Evolutionary conservation across 1,284 basidiomycete genomes (phyloP).

Genomic region (Volvariella volvacea): DNA sequence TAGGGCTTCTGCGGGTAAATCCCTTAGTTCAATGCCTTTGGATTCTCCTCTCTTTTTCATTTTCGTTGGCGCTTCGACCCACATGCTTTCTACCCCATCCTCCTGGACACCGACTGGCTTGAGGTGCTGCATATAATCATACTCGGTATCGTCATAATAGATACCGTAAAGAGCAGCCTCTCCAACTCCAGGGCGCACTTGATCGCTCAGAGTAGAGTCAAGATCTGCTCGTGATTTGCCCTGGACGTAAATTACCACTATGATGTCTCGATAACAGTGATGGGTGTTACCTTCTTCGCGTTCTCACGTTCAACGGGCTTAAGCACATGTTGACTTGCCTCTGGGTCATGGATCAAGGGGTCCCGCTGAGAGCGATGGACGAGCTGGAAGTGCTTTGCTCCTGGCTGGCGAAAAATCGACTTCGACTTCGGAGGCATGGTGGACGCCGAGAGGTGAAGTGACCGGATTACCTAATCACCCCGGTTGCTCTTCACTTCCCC

Average conservation of each 20-base stretch:
- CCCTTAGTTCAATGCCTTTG: slow-evolving; percentile 35
- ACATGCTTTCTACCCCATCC: slow-evolving; percentile 70
- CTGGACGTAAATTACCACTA: slow-evolving; percentile 28
- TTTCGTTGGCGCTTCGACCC: slow-evolving; percentile 63
- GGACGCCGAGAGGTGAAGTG: slow-evolving; percentile 18
- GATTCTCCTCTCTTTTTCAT: slow-evolving; percentile 28
- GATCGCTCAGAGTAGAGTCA: slow-evolving; percentile 53
- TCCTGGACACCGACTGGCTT: slow-evolving; percentile 67
- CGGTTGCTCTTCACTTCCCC: slow-evolving; percentile 19
- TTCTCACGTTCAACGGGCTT: slow-evolving; percentile 76
- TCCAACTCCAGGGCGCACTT: slow-evolving; percentile 61
- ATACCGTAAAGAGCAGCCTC: slow-evolving; percentile 90
- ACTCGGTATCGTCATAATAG: slow-evolving; percentile 96
- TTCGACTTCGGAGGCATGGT: slow-evolving; percentile 51
- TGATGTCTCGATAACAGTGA: slow-evolving; percentile 9
- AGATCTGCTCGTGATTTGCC: slow-evolving; percentile 76
- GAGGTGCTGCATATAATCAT: slow-evolving; percentile 99
- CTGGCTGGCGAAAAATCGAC: slow-evolving; percentile 87
- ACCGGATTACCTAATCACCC: slow-evolving; percentile 27
- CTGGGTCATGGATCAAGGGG: slow-evolving; percentile 91
- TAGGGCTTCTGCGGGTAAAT: slow-evolving; percentile 66
- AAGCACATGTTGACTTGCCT: slow-evolving; percentile 84
- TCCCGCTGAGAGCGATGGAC: slow-evolving; percentile 96
- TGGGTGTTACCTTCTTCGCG: slow-evolving; percentile 49
- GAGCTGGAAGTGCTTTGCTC: slow-evolving; percentile 91